Percentiles rank a stretch among this genome's conserved stretches.
Conservation (phyloP, 2,329 filamentous ascomycete species). For the Ascochyta rabiei region DNA sequence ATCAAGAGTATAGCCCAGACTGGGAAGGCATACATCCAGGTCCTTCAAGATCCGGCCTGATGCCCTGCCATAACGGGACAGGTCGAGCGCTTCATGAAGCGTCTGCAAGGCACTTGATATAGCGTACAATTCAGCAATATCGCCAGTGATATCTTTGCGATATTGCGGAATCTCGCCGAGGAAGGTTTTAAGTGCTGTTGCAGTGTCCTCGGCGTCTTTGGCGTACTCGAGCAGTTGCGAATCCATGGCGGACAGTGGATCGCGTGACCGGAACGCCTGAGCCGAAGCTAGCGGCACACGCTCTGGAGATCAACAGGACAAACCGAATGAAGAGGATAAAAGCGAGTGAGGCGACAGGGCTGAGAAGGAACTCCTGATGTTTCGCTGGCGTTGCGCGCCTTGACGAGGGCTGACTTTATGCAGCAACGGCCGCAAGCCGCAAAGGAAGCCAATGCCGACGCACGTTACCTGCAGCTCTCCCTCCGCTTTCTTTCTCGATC, state of each 20-base stretch:
- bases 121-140: conserved; percentile 61
- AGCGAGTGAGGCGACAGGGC: conserved; percentile 33
- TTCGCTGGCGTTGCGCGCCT: conserved; percentile 34
- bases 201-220: conserved; percentile 59
- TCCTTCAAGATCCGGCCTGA: conserved; percentile 53
- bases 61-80: conserved; percentile 46
- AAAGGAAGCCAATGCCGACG: conserved; percentile 45
- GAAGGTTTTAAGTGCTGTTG: conserved; percentile 58
- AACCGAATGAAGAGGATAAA: conserved; percentile 17
- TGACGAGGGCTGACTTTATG: conserved; percentile 34
- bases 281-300: conserved; percentile 27
- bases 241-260: conserved; percentile 40
- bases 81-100: conserved; percentile 53
- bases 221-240: conserved; percentile 49
- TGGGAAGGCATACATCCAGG: conserved; percentile 56
- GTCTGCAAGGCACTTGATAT: conserved; percentile 59
- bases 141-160: conserved; percentile 58
- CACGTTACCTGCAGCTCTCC: conserved; percentile 40
- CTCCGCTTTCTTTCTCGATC: conserved; percentile 32
- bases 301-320: conserved; percentile 20
- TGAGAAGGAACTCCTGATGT: conserved; percentile 36
- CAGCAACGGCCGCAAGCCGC: conserved; percentile 33
- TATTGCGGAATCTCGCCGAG: conserved; percentile 57
- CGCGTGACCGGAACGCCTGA: conserved; percentile 32
- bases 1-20: conserved; percentile 58